Evolutionary conservation across 176 grass and related monocot genomes (phyloP).

Genomic region (Rhynchospora breviuscula): DNA sequence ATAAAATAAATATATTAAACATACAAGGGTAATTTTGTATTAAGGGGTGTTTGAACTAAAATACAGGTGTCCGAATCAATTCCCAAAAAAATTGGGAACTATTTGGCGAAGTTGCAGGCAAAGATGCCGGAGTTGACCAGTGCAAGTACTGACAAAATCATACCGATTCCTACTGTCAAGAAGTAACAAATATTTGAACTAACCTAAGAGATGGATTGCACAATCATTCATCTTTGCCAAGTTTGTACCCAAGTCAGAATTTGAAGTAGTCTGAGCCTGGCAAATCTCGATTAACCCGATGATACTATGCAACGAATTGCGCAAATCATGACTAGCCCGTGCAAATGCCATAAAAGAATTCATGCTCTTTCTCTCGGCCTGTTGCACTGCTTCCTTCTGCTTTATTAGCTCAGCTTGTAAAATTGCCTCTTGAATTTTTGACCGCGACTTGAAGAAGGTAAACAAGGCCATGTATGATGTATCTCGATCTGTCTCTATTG

Average conservation of each 20-base stretch:
- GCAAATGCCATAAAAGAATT: constrained; percentile 77
- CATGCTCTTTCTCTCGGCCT: constrained; percentile 80
- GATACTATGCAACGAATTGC: constrained; percentile 42
- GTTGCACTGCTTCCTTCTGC: constrained; percentile 55
- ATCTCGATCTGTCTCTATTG: too few relatives aligned
- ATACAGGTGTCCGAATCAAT: too few relatives aligned
- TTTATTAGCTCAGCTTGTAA: constrained; percentile 46
- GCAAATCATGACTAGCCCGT: constrained; percentile 63
- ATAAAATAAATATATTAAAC: too few relatives aligned
- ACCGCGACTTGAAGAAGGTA: neutral
- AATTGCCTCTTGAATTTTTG: constrained; percentile 15
- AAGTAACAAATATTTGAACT: neutral
- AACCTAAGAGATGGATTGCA: constrained; percentile 60
- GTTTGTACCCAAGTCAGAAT: constrained; percentile 31
- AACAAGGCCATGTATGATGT: neutral
- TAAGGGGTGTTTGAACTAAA: too few relatives aligned
- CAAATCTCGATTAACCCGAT: constrained; percentile 40
- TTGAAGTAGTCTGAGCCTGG: neutral
- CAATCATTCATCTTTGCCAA: constrained; percentile 45
- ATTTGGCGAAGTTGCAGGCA: neutral
- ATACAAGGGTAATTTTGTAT: too few relatives aligned
- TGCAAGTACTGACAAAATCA: neutral
- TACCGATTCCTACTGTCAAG: neutral
- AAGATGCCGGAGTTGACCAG: neutral
- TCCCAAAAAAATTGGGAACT: neutral